Percentiles rank a stretch among this genome's conserved stretches.
Evolutionary conservation across 164 flowering plant genomes (phyloP).

Genomic region (Saururus chinensis): DNA sequence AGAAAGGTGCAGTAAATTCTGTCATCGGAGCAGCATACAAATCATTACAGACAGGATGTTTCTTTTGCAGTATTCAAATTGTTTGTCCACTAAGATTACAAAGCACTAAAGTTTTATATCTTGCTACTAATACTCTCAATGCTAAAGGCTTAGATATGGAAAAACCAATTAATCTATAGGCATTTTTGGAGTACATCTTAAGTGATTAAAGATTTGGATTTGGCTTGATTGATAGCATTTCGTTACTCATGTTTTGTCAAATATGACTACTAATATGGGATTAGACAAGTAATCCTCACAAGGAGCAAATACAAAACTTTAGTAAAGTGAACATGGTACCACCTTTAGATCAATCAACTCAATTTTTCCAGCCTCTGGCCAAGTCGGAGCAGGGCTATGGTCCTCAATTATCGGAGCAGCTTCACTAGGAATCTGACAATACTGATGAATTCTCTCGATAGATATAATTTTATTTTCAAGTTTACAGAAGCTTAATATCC

Average conservation of each 20-base stretch:
- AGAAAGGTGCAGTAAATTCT: constrained; percentile 6
- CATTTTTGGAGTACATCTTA: neutral
- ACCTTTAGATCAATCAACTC: constrained; percentile 84
- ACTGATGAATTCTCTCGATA: constrained; percentile 90
- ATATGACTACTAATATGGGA: neutral
- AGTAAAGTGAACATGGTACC: constrained; percentile 1
- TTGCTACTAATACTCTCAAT: no score
- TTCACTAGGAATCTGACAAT: constrained; percentile 76
- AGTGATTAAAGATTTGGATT: neutral
- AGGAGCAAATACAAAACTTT: neutral
- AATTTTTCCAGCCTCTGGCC: constrained; percentile 87
- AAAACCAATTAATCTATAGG: no score
- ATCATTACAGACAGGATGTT: neutral
- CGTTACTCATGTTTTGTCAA: neutral
- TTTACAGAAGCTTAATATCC: constrained; percentile 98
- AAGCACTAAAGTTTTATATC: no score
- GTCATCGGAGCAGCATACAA: neutral
- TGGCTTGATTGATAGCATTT: no score
- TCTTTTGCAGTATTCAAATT: no score
- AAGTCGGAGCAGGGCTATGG: constrained; percentile 61
- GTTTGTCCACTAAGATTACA: no score
- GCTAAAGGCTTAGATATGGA: no score
- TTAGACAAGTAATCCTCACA: no score
- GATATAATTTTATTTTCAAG: constrained; percentile 98
- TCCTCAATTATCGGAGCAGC: constrained; percentile 75